Evolutionary conservation across 108 stramenopile genomes (phyloP).

Genomic region (Pseudonitzschia delicatissima): DNA sequence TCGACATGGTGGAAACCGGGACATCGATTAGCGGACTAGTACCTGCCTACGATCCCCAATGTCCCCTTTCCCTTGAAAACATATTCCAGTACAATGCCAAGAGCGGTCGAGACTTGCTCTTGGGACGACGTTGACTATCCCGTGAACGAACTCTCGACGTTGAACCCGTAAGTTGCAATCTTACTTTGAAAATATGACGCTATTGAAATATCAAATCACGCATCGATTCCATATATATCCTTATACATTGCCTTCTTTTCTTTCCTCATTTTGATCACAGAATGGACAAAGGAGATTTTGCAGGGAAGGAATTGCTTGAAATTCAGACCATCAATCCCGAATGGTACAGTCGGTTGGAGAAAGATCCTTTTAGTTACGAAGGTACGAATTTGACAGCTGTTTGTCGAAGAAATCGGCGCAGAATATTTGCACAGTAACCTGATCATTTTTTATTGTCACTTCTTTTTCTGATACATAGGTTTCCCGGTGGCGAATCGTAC

Average conservation of each 20-base stretch:
- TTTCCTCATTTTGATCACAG: neutral
- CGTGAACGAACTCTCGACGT: constrained; percentile 65
- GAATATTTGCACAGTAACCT: no score
- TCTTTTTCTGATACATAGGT: constrained; percentile 35
- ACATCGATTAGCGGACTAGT: constrained; percentile 66
- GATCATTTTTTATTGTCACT: no score
- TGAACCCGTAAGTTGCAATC: constrained; percentile 78
- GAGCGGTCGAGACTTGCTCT: constrained; percentile 71
- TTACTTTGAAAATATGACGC: neutral
- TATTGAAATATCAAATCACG: neutral
- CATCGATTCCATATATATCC: neutral
- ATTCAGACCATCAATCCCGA: constrained; percentile 58
- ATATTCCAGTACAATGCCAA: constrained; percentile 79
- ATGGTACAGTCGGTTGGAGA: constrained; percentile 67
- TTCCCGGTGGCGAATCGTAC: constrained; percentile 91
- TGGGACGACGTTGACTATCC: constrained; percentile 54
- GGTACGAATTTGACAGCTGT: constrained; percentile 32
- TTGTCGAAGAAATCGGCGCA: no score
- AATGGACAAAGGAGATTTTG: constrained; percentile 88
- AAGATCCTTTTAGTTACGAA: constrained; percentile 81
- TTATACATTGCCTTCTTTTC: neutral
- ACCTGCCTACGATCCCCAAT: neutral
- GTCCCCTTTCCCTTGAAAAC: constrained; percentile 68
- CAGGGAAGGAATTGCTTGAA: constrained; percentile 81
- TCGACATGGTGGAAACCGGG: constrained; percentile 48